Base-by-base conservation (phyloP, 805 yeast species). In the Yamadazyma laniorum region DNA sequence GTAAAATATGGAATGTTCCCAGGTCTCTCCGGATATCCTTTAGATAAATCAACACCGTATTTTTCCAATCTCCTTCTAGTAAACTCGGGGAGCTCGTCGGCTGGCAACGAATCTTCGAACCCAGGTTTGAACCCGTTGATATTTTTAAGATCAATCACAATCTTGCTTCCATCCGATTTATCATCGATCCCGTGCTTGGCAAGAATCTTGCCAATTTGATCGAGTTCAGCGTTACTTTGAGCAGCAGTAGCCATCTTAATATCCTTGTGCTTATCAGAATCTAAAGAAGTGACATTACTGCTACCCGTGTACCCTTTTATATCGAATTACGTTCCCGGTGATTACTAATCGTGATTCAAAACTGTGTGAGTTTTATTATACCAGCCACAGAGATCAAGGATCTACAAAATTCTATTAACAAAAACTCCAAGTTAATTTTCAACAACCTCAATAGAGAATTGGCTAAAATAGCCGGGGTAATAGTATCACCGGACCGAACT, bases 1-100 rank as follows among this genome's bases (percentile, higher is more conserved):
- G 58, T 37, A 40, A 57, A 59, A 12, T 43, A 52, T 15, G 64
- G 63, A 32, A 59, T 55, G 12, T 48, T 35, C 12, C 47, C 55
- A 8, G 63, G 62, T 25, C 45, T 36, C n/a, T 34, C 39, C 9
- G 63, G 63, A 34, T 59, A 59, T 6, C 64, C 63, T 5, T 45
- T 35, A 11, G 58, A 50, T 13, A 58, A 42, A 35, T 59, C 64
- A 37, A 58, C 50, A 3, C 49, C 51, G 32, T 50, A 48, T 39
- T 46, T 56, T 13, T 50, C 57, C 28, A 50, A 53, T 42, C 64
- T 51, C 7, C 40, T 40, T 40, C 49, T 47, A 6, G 62, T 37
- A 9, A 56, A 4, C 32, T 36, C 47, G 6, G 64, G 62, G 25
- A 57, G 42, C 25, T 39, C 32, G 18, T 55, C 55, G 7, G 46